phyloP scores from a whole-genome alignment of 371 early-diverging fungal species.

The Circinella minor region DNA sequence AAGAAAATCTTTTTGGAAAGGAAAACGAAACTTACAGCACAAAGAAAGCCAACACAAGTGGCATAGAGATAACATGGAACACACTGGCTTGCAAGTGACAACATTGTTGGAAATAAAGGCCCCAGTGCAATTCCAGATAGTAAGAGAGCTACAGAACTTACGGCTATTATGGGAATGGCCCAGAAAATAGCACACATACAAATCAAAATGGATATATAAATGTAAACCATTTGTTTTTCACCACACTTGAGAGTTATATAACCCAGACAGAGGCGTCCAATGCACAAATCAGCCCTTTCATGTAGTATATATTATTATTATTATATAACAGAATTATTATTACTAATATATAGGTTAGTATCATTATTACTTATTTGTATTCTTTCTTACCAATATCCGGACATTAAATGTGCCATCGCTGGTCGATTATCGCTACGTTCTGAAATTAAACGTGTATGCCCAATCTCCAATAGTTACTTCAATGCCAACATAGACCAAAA shows the following conservation, averaged over 20 bases:
- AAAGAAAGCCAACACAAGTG: constrained; percentile 26
- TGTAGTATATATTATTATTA: no score
- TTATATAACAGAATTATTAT: no score
- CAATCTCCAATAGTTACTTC: constrained; percentile 32
- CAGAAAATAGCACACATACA: constrained; percentile 20
- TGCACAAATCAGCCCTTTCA: constrained; percentile 17
- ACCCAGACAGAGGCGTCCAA: constrained; percentile 26
- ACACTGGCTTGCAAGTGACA: constrained; percentile 23
- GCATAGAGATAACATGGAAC: constrained; percentile 26
- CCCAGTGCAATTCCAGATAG: constrained; percentile 29
- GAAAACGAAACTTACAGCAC: constrained; percentile 18
- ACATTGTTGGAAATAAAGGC: constrained; percentile 33
- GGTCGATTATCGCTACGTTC: constrained; percentile 21
- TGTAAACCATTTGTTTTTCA: constrained; percentile 31
- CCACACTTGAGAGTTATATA: constrained; percentile 24
- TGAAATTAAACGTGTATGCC: constrained; percentile 30
- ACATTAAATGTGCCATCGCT: constrained; percentile 24
- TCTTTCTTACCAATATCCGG: constrained; percentile 23
- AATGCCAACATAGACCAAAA: constrained; percentile 31
- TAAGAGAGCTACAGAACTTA: constrained; percentile 18
- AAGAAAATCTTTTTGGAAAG: background rate
- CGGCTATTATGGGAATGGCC: constrained; percentile 18
- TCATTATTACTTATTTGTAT: background rate
- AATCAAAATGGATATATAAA: constrained; percentile 20
- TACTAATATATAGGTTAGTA: no score